phyloP scores from a whole-genome alignment of 495 filamentous ascomycete species.

The Neurospora sp. region DNA sequence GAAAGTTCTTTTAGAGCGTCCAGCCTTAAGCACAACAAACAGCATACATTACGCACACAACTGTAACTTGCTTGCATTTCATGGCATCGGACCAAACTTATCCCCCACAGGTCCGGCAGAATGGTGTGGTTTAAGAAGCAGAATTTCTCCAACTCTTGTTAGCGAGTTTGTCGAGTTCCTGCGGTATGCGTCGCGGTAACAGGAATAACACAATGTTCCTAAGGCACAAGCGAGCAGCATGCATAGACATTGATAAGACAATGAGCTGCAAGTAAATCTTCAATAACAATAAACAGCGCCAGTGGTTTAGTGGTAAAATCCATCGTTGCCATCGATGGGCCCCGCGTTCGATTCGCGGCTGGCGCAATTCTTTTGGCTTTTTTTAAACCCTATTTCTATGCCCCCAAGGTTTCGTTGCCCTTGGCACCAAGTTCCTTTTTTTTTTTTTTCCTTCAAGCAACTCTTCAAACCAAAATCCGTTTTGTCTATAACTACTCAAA shows the following conservation, averaged over 20 bases:
- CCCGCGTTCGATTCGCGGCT: slow-evolving; percentile 43
- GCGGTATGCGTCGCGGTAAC: not conserved
- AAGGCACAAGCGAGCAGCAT: not conserved
- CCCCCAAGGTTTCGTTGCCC: not conserved
- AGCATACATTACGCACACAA: not conserved
- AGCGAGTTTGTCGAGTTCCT: not conserved
- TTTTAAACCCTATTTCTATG: not conserved
- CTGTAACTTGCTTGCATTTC: not conserved
- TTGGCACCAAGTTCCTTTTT: not conserved
- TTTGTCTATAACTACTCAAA: not conserved
- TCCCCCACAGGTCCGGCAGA: not conserved
- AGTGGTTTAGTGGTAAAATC: slow-evolving; percentile 46
- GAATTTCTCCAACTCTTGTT: not conserved
- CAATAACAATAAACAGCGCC: not conserved
- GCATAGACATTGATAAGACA: not conserved
- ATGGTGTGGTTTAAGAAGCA: not conserved
- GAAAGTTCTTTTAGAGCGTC: not conserved
- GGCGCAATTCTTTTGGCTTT: slow-evolving; percentile 22
- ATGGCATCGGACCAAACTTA: not conserved
- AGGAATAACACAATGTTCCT: not conserved
- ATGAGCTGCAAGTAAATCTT: not conserved
- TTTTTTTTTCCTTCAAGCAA: not conserved
- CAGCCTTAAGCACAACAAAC: not conserved
- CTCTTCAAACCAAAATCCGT: not conserved
- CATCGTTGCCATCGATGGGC: slow-evolving; percentile 45